Conservation (phyloP, 805 yeast genomes). For the Lachancea mirantina region DNA sequence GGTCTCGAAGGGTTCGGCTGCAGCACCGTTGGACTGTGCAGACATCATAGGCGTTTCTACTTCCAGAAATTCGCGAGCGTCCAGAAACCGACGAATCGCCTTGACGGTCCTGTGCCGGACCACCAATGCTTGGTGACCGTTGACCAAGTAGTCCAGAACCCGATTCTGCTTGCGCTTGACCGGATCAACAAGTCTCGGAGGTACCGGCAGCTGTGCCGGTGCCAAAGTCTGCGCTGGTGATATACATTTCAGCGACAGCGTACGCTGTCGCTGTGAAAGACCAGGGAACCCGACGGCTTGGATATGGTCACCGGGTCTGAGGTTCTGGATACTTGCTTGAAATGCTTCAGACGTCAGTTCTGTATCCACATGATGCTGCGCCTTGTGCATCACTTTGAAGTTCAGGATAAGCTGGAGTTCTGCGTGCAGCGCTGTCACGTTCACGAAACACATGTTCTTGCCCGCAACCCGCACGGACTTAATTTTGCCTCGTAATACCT, state of each 20-base stretch:
- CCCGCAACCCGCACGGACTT: conserved; percentile 27
- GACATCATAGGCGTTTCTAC: conserved; percentile 86
- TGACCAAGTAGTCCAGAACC: conserved; percentile 66
- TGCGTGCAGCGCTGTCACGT: conserved; percentile 12
- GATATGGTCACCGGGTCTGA: conserved; percentile 69
- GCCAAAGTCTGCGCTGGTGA: conserved; percentile 47
- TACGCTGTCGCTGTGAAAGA: conserved; percentile 61
- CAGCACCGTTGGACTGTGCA: conserved; percentile 76
- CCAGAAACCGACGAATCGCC: conserved; percentile 51
- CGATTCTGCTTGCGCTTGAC: conserved; percentile 57
- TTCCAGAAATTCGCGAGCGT: conserved; percentile 54
- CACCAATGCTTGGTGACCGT: conserved; percentile 38
- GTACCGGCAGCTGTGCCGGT: conserved; percentile 65
- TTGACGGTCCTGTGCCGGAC: conserved; percentile 51
- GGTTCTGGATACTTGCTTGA: conserved; percentile 14
- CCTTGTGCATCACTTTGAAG: conserved; percentile 11
- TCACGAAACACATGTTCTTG: conserved; percentile 29
- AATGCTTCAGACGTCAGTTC: conserved; percentile 8
- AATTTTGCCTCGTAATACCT: conserved; percentile 22
- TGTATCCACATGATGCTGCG: neutral
- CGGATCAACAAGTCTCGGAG: conserved; percentile 51
- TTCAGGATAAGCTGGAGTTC: conserved; percentile 24
- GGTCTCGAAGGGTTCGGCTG: conserved; percentile 81
- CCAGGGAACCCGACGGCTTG: conserved; percentile 66
- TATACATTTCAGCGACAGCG: conserved; percentile 58